A percentile compares a stretch with the other conserved stretches of the same genome.
phyloP scores from a whole-genome alignment of 345 rosid genomes.

The Syzygium oleosum region DNA sequence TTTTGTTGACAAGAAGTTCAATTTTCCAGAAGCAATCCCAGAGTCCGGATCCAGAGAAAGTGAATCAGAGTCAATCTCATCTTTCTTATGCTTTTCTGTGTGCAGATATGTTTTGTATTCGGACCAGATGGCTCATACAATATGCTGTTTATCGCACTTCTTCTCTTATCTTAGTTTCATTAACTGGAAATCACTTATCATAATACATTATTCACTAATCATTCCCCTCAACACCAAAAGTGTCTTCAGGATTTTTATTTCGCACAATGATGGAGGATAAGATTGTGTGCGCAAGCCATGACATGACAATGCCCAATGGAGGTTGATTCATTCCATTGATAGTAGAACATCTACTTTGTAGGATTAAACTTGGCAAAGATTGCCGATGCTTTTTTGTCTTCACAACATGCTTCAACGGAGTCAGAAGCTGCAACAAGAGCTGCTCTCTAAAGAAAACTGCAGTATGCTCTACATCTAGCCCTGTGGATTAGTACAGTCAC shows the following conservation, averaged over 20 bases:
- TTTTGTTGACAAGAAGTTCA: background rate
- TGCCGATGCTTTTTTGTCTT: background rate
- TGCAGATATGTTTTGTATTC: background rate
- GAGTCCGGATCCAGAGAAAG: background rate
- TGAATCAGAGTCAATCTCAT: background rate
- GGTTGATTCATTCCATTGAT: background rate
- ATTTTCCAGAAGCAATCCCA: background rate
- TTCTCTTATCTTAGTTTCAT: background rate
- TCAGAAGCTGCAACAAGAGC: background rate
- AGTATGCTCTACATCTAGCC: background rate
- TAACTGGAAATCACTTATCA: background rate
- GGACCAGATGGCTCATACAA: background rate
- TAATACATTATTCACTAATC: background rate
- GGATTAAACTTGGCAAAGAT: background rate
- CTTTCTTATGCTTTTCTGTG: background rate
- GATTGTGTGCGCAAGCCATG: background rate
- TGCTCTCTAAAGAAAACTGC: background rate
- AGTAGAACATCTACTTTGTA: background rate
- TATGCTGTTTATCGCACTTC: background rate
- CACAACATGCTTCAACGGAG: background rate
- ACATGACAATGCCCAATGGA: background rate
- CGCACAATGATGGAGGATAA: background rate
- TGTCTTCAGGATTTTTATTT: background rate
- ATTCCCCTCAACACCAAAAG: background rate
- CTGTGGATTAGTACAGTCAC: background rate